Conservation (phyloP, 306 rosid genomes). For the Amphicarpaea edgeworthii region DNA sequence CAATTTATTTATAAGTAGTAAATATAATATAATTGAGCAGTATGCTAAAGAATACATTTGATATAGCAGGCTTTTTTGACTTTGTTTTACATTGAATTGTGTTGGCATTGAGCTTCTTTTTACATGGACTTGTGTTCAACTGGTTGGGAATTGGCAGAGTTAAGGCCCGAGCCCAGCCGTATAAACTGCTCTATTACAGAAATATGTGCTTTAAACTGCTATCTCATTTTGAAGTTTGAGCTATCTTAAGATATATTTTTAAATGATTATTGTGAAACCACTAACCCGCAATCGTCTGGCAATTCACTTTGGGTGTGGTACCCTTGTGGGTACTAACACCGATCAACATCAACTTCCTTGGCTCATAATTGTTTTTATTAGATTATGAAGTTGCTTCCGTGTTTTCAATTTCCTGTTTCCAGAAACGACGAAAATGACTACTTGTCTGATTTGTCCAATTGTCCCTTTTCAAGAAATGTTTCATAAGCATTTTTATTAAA, state of each 20-base stretch:
- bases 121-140: background rate
- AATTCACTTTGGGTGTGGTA: background rate
- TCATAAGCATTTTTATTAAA: constrained; percentile 7
- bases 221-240: constrained; percentile 6
- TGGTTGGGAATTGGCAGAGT: background rate
- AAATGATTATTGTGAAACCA: constrained; percentile 2
- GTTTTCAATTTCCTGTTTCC: constrained; percentile 26
- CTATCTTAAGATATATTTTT: background rate
- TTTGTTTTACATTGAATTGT: background rate
- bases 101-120: constrained; percentile 10
- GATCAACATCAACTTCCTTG: background rate
- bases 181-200: background rate
- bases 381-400: background rate
- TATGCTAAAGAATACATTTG: constrained; percentile 2
- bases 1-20: background rate
- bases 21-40: constrained; percentile 6
- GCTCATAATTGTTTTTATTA: background rate
- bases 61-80: background rate
- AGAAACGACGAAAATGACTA: background rate
- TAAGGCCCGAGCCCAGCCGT: background rate
- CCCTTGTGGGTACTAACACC: background rate
- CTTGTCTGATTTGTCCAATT: constrained; percentile 23
- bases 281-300: background rate
- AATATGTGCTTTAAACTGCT: constrained; percentile 14
- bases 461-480: constrained; percentile 21